Evolutionary conservation across 768 basidiomycete species (phyloP), one percentile per base, ranked within the genome.

Genomic region (Artomyces pyxidatus): DNA sequence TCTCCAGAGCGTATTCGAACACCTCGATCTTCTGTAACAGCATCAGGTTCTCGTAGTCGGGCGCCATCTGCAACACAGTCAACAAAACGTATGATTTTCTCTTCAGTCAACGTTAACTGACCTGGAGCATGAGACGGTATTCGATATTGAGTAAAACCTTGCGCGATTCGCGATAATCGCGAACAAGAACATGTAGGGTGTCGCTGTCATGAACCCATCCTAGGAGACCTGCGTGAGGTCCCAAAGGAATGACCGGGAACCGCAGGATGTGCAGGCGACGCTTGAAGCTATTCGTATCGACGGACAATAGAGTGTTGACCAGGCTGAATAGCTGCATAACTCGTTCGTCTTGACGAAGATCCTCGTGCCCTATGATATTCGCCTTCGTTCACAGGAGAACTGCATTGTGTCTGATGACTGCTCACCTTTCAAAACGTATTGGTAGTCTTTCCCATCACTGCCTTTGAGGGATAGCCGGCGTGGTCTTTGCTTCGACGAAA

Each of bases 271-370:
- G 91, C 39, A 99, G 74, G 56, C 93, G 90, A 29, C 96, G 77
- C 70, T 95, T 96, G 77, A 95, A 98, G 63, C 90, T 92, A 61
- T 88, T 82, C 19, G 92, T 88, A 60, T 99, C 95, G 17, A 91
- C 83, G 6, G 88, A 85, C 25, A 99, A 80, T 2, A 97, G 70
- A 0, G 91, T 95, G 66, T 99, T 99, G 59, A 98, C 88, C 41
- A 99, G 81, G 51, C 96, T 88, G 66, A 98, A 98, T 17, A 98
- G 76, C 65, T 99, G 96, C 95, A 98, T 98, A 48, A 98, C 96
- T 53, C 96, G 81, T 60, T 99, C 96, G 63, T 99, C 96, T 67
- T 98, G 96, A 35, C 96, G 92, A 44, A 99, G 74, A 70, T 99
- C 96, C 69, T 99, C 96, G 65, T 99, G 96, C 7, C 96, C 92